Evolutionary conservation across 805 yeast species (phyloP), one percentile per base, ranked within the genome.

Genomic region (Wickerhamiella cacticola): DNA sequence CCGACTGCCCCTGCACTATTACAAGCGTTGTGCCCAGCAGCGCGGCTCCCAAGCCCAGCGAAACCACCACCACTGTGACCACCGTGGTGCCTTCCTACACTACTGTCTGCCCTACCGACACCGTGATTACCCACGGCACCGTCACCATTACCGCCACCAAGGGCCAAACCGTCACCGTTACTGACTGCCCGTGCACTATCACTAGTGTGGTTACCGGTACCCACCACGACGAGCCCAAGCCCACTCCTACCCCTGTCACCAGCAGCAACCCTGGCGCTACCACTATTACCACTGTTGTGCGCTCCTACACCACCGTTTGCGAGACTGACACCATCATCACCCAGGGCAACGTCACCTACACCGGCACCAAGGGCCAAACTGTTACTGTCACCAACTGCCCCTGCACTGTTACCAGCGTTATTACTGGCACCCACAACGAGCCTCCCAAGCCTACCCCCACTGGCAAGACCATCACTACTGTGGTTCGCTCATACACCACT

Each of bases 321-420:
- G 71, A 77, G 18, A 8, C 22, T 15, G 22, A 28, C n/a, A 41
- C 36, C 36, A 41, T 40, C 15, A 19, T 34, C 12, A n/a, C 24
- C 16, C 8, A 22, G 1, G 40, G 40, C 33, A n/a, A 7, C 24
- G 15, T 10, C 13, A 43, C 39, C 31, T 31, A n/a, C 15, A n/a
- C 15, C 15, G 24, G 28, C 21, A 39, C 38, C 22, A 23, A 29
- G 29, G 25, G 33, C 33, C 12, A 26, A 9, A 41, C 45, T 29
- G 18, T 41, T 2, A 41, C 45, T 15, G 28, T 41, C 2, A 29
- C 45, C 5, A 36, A 41, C 36, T 21, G 34, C 33, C 16, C 36
- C 45, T 19, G 35, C 28, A 19, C 36, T 12, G 28, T 28, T 16
- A 19, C 42, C 21, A 16, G 21, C 25, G 13, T 24, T 8, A 31